These are phyloP conservation scores for Paratinospora sagittata DNA, from an alignment of 164 flowering plant genomes.

Conservation along the genomic window DNA sequence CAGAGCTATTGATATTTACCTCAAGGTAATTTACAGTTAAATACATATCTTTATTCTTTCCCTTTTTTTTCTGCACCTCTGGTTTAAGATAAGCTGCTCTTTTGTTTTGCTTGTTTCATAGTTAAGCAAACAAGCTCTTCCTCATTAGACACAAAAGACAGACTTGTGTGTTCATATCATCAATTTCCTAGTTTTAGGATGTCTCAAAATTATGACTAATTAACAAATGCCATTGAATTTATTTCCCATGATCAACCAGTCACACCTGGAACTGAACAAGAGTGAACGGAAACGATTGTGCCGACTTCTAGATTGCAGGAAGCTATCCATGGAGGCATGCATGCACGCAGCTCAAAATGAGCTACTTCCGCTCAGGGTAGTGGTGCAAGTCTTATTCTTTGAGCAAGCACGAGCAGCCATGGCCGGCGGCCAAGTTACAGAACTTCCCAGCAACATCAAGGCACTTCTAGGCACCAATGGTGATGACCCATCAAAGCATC, in stretches of 20 bases:
- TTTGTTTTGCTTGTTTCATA: conserved; percentile 2
- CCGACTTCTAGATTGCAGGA: conserved; percentile 84
- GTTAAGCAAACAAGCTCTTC: not conserved
- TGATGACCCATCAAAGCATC: conserved; percentile 37
- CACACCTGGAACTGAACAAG: conserved; percentile 76
- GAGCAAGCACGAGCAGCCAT: conserved; percentile 78
- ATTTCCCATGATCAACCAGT: conserved; percentile 31
- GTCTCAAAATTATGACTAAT: conserved; percentile 19
- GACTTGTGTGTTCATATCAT: not conserved
- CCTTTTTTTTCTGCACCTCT: not conserved
- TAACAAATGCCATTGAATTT: conserved; percentile 4
- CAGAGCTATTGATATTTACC: conserved; percentile 82
- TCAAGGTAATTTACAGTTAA: conserved; percentile 53
- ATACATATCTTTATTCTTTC: not conserved
- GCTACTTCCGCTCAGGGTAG: conserved; percentile 81
- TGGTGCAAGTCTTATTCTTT: conserved; percentile 92
- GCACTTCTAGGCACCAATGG: conserved; percentile 54
- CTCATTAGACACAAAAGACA: not conserved
- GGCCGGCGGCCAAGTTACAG: conserved; percentile 55
- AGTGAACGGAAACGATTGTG: conserved; percentile 83
- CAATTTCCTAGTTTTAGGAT: not conserved
- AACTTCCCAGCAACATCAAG: conserved; percentile 67
- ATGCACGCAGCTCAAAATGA: conserved; percentile 97
- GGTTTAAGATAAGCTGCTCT: not conserved
- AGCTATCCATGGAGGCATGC: conserved; percentile 81